Evolutionary conservation across 208 protist species (phyloP).

Genomic region (Endotrypanum monterogeii): DNA sequence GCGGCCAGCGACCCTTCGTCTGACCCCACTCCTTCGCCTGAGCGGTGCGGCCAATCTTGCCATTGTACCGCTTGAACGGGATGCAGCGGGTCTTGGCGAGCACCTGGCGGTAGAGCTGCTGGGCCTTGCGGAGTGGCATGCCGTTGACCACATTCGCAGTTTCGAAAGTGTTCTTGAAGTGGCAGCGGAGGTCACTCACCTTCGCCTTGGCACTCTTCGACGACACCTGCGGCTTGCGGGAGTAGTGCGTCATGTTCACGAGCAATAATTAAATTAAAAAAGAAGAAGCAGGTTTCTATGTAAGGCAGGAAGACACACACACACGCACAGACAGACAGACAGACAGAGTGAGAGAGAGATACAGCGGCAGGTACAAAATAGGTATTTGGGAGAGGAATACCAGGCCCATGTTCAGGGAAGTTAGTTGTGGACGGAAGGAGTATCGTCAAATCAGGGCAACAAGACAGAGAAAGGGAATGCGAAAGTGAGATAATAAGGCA

Average conservation of each 20-base stretch:
- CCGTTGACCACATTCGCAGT: slow-evolving; percentile 93
- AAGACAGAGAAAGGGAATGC: too few species aligned
- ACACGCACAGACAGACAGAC: not conserved
- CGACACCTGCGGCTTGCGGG: slow-evolving; percentile 89
- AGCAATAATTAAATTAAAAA: too few species aligned
- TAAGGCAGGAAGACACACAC: not conserved
- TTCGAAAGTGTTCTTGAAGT: slow-evolving; percentile 96
- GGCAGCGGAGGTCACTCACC: slow-evolving; percentile 91
- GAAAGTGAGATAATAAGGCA: not conserved
- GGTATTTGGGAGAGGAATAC: too few species aligned
- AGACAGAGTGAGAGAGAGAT: not conserved
- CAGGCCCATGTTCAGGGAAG: too few species aligned
- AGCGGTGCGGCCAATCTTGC: slow-evolving; percentile 90
- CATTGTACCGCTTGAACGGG: slow-evolving; percentile 94
- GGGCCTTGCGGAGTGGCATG: slow-evolving; percentile 92
- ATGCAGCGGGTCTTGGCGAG: slow-evolving; percentile 95
- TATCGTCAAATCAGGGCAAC: too few species aligned
- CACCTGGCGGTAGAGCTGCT: slow-evolving; percentile 94
- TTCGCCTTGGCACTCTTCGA: slow-evolving; percentile 89
- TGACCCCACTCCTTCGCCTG: slow-evolving; percentile 94
- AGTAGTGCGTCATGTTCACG: slow-evolving; percentile 94
- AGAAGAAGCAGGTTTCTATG: slow-evolving; percentile 8
- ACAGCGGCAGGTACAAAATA: not conserved
- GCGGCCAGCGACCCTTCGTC: slow-evolving; percentile 94
- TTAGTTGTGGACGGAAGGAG: too few species aligned